Conservation (phyloP, 1,284 basidiomycete genomes). For the Apiotrichum sp. region DNA sequence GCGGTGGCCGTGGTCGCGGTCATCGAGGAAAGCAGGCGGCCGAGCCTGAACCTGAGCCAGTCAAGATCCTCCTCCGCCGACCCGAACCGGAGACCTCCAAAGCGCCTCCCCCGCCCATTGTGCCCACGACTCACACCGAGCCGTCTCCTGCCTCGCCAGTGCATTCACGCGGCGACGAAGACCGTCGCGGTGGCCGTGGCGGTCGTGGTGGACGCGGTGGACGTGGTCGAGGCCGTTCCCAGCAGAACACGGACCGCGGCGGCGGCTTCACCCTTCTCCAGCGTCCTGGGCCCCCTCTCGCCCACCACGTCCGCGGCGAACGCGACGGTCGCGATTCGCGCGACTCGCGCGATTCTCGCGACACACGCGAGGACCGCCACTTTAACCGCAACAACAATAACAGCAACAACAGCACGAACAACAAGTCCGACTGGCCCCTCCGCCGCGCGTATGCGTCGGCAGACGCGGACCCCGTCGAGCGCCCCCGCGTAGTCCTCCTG, state of each 20-base stretch:
- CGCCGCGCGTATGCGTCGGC: conserved; percentile 16
- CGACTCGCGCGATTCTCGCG: no score
- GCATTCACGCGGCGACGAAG: not conserved
- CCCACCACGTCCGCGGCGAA: not conserved
- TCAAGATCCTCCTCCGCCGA: conserved; percentile 38
- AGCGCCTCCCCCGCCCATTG: no score
- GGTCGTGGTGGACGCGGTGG: not conserved
- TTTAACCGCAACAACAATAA: not conserved
- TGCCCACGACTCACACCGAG: not conserved
- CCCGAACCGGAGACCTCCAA: conserved; percentile 13
- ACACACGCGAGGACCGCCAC: not conserved
- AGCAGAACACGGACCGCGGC: conserved; percentile 8
- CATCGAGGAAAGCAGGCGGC: conserved; percentile 2
- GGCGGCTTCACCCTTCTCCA: conserved; percentile 38
- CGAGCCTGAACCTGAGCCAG: conserved; percentile 21
- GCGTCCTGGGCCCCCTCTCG: conserved; percentile 31
- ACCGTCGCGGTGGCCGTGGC: not conserved
- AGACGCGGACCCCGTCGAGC: conserved; percentile 8
- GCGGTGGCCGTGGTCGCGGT: conserved; percentile 11
- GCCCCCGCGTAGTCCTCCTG: conserved; percentile 10
- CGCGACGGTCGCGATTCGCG: not conserved
- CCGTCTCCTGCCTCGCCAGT: conserved; percentile 1
- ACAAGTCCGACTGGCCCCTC: not conserved
- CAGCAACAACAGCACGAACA: not conserved
- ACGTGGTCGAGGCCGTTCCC: not conserved